Base-by-base conservation (phyloP, 2,329 filamentous ascomycete species). In the Trichoderma sp. region DNA sequence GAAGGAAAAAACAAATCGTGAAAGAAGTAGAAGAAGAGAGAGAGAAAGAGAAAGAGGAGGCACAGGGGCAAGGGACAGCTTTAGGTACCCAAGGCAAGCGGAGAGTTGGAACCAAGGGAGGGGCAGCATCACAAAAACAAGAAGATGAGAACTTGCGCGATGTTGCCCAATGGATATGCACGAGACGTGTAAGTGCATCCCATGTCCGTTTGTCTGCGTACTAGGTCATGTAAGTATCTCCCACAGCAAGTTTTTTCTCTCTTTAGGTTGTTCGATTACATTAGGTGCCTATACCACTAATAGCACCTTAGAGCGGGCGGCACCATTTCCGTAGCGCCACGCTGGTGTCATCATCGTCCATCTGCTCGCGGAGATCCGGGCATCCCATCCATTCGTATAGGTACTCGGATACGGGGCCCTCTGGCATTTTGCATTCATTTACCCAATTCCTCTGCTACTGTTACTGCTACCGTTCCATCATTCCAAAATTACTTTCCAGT, bases 1-100 rank as follows among this genome's bases (percentile, higher is more conserved):
- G 18, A 21, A 59, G 18, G n/a, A n/a, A 6, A 33, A 38, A 33
- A 27, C 41, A 33, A 24, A 27, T 38, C 35, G 2, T 24, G 14
- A 16, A 29, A 35, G 53, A 69, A 18, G 53, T 18, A 53, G 27
- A 50, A 64, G 35, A 66, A 45, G 60, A 76, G 12, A 21, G 16
- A 35, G 69, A n/a, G 38, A 75, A 50, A 68, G 62, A 78, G 53
- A n/a, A 64, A 60, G 53, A 60, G 71, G 18, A 76, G 45, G 50
- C 65, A 33, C 7, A 27, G 29, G 27, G 75, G 68, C 29, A 53
- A 41, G 53, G 53, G 24, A 56, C 71, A 71, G 74, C 66, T 66
- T 63, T 64, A 50, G 59, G 67, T 62, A 63, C 56, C 33, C 33
- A 71, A 71, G 68, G 56, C 56, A 35, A 59, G 21, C 24, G 18